Conservation (phyloP, 441 rosid species). For the Jatropha podagrica region DNA sequence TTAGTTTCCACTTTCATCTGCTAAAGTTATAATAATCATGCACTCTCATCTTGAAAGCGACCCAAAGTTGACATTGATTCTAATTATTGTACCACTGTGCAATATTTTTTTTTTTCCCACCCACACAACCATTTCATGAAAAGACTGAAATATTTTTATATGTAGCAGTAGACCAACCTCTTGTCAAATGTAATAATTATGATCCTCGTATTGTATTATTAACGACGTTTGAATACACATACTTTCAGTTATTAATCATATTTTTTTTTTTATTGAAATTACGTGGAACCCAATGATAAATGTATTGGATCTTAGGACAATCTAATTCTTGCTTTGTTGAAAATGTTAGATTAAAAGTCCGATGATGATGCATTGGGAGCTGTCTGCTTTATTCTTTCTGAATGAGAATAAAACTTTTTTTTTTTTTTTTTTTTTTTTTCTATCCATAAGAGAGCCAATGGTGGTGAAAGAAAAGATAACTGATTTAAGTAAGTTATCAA, state of each 20-base stretch:
- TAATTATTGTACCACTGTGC: background rate
- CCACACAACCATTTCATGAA: too few species aligned
- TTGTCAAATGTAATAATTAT: too few species aligned
- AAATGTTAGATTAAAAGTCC: conserved; percentile 31
- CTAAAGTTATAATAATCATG: conserved; percentile 1
- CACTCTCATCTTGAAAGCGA: conserved; percentile 17
- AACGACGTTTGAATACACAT: background rate
- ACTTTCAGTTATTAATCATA: conserved; percentile 22
- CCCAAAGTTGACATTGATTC: conserved; percentile 12
- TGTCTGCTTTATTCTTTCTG: conserved; percentile 28
- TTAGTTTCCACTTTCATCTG: conserved; percentile 10
- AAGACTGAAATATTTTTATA: too few species aligned
- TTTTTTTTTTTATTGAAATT: conserved; percentile 7
- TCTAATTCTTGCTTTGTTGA: conserved; percentile 14
- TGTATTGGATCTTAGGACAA: conserved; percentile 1
- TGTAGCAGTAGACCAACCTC: too few species aligned
- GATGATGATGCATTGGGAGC: conserved; percentile 22
- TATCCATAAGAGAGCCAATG: conserved; percentile 26
- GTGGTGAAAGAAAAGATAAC: conserved; percentile 21
- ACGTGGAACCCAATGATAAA: conserved; percentile 2
- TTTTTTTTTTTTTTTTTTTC: background rate
- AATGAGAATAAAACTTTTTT: conserved; percentile 2
- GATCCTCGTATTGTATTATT: too few species aligned
- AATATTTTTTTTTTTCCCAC: background rate
- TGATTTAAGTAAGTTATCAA: conserved; percentile 46